Percentiles rank a stretch among this genome's conserved stretches.
Conservation (phyloP, 2,329 filamentous ascomycete genomes). For the Myriosclerotinia duriaeana region DNA sequence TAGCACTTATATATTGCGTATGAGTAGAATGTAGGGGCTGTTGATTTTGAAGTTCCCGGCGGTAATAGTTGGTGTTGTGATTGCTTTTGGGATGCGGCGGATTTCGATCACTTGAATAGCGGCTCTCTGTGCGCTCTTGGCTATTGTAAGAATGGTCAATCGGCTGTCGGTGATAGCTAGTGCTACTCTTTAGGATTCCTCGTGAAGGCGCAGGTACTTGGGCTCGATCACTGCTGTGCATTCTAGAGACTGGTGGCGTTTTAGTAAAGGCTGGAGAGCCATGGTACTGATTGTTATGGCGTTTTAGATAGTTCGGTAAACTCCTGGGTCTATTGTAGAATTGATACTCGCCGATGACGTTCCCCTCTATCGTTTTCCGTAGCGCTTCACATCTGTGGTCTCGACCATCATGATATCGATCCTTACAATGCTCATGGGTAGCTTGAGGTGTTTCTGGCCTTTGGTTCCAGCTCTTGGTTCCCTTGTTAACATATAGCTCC, state of each 20-base stretch:
- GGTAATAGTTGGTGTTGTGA: too few relatives aligned
- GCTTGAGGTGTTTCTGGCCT: neutral
- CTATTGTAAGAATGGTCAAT: neutral
- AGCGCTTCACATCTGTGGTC: neutral
- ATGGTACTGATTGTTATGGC: neutral
- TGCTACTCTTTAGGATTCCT: neutral
- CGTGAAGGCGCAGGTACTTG: neutral
- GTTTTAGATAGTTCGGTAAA: neutral
- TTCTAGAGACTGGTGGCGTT: neutral
- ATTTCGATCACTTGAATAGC: neutral
- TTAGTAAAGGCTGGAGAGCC: neutral
- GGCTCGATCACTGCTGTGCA: neutral
- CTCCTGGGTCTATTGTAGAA: neutral
- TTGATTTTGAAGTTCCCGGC: neutral
- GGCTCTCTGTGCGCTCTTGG: neutral
- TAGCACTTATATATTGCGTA: too few relatives aligned
- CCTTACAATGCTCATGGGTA: neutral
- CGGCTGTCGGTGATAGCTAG: too few relatives aligned
- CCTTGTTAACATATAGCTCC: neutral
- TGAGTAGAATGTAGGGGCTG: neutral
- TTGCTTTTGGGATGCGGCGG: neutral
- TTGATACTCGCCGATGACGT: constrained; percentile 1
- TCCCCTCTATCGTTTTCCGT: neutral
- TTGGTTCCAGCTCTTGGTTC: neutral
- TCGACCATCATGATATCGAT: neutral